Percentiles rank a stretch among this genome's conserved stretches.
Conservation (phyloP, 345 rosid species). For the Psidium friedrichsthalianum region DNA sequence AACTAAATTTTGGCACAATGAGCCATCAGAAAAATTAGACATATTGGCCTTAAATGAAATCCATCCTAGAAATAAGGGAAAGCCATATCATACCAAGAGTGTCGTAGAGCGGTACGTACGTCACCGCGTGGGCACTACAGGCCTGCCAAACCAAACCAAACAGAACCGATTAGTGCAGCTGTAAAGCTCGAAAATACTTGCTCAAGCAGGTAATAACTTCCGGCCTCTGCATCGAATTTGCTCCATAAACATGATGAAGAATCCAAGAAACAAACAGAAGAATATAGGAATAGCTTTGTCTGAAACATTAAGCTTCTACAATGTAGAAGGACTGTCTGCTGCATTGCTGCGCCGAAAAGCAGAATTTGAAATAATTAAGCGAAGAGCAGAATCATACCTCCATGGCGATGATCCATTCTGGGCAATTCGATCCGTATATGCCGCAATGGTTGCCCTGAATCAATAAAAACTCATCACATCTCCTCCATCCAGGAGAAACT, state of each 20-base stretch:
- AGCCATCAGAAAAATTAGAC: not conserved
- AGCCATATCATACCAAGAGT: constrained; percentile 49
- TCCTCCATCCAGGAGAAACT: not conserved
- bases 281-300: not conserved
- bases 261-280: not conserved
- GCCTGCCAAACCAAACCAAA: constrained; percentile 38
- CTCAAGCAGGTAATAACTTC: not conserved
- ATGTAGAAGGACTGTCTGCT: not conserved
- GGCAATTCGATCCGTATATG: constrained; percentile 79
- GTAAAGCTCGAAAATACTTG: not conserved
- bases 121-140: constrained; percentile 64
- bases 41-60: not conserved
- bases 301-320: not conserved
- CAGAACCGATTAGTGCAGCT: not conserved
- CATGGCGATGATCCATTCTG: constrained; percentile 83
- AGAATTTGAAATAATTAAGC: not conserved
- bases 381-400: constrained; percentile 31
- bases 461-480: not conserved
- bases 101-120: constrained; percentile 80
- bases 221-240: not conserved
- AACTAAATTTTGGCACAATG: not conserved
- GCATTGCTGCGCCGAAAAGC: not conserved
- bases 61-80: not conserved
- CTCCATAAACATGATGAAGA: not conserved
- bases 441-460: constrained; percentile 82